phyloP scores from a whole-genome alignment of 257 asterid genomes.

The Ophiorrhiza pumila region DNA sequence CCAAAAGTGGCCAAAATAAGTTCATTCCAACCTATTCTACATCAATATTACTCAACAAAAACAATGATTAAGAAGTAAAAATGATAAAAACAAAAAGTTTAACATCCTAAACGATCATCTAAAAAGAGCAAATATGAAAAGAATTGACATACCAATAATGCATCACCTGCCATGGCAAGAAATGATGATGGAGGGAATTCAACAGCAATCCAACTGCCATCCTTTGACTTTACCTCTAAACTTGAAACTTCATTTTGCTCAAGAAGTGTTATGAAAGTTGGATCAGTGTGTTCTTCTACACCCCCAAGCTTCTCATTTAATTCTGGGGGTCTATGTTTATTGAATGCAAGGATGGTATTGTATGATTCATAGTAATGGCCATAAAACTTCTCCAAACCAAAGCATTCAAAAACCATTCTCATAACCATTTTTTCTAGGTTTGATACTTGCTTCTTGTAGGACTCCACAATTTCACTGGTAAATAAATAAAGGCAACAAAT shows the following conservation, averaged over 20 bases:
- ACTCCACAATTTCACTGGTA: constrained; percentile 39
- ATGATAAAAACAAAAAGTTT: no score
- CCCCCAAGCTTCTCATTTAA: constrained; percentile 27
- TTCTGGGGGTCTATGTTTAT: constrained; percentile 41
- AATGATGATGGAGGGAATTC: constrained; percentile 48
- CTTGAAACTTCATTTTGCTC: constrained; percentile 56
- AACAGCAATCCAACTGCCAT: constrained; percentile 51
- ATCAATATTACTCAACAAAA: no score
- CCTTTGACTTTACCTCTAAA: constrained; percentile 44
- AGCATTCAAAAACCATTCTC: constrained; percentile 53
- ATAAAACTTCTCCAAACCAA: constrained; percentile 42
- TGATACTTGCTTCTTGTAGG: constrained; percentile 41
- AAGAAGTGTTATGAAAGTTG: constrained; percentile 50
- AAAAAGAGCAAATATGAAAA: no score
- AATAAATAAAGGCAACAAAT: neutral
- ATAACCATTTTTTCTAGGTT: constrained; percentile 48
- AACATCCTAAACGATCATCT: no score
- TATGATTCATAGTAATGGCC: constrained; percentile 38
- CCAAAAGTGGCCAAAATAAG: no score
- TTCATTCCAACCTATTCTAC: no score
- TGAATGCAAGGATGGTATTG: constrained; percentile 48
- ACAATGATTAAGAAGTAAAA: no score
- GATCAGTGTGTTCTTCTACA: constrained; percentile 50
- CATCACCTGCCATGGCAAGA: constrained; percentile 67
- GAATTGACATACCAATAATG: constrained; percentile 23